These are phyloP conservation scores for Seiridium unicorne DNA, from an alignment of 2,329 filamentous ascomycete genomes.

Conservation along the genomic window DNA sequence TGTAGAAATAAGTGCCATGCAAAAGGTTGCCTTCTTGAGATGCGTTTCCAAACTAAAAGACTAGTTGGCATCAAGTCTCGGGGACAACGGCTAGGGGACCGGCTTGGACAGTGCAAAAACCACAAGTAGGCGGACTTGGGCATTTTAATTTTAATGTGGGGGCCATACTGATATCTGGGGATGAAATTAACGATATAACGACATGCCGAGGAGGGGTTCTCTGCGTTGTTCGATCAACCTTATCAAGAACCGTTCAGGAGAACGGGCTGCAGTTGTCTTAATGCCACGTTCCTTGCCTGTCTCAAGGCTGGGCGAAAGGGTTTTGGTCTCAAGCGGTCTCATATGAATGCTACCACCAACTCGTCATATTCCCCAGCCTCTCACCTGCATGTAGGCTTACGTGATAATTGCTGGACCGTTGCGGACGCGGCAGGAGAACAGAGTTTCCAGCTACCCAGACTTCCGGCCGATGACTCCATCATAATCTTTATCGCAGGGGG, in stretches of 20 bases:
- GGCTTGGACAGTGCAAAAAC: conserved; percentile 1
- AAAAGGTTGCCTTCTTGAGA: background rate
- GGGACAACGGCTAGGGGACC: background rate
- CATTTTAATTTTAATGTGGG: background rate
- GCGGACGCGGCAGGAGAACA: background rate
- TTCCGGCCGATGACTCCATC: background rate
- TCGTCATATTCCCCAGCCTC: background rate
- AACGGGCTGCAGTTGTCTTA: background rate
- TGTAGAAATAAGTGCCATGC: background rate
- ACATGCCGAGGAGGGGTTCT: too few relatives aligned
- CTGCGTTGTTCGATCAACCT: too few relatives aligned
- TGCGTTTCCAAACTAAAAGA: background rate
- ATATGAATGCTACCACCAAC: background rate
- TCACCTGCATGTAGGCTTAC: background rate
- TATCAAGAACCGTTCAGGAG: background rate
- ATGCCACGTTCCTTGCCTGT: background rate
- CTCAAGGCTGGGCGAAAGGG: background rate
- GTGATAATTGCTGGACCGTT: background rate
- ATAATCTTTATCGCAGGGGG: background rate
- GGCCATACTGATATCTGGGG: background rate
- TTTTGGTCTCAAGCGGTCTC: background rate
- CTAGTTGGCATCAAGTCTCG: background rate
- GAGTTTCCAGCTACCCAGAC: background rate
- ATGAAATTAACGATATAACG: background rate
- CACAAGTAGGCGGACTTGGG: background rate